These are phyloP conservation scores for Quercus phellos DNA, from an alignment of 331 rosid genomes.

Conservation along the genomic window DNA sequence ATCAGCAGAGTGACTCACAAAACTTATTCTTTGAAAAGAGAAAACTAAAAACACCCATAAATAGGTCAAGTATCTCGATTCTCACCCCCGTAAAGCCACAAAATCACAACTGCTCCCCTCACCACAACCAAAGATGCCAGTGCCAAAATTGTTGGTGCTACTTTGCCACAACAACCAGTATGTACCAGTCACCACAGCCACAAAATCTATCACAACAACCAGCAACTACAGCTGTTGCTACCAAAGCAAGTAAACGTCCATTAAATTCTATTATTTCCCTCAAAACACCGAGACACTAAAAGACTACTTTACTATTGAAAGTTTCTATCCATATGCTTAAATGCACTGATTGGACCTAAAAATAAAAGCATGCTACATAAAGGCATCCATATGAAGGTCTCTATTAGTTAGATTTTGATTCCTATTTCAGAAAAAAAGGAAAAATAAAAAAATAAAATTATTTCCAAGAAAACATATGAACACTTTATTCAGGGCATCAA, in stretches of 20 bases:
- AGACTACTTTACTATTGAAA: neutral
- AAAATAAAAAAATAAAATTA: neutral
- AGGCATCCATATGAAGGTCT: neutral
- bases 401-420: neutral
- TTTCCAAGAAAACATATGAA: neutral
- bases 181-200: neutral
- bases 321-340: neutral
- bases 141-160: too few species aligned
- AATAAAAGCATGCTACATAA: neutral
- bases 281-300: neutral
- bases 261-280: neutral
- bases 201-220: neutral
- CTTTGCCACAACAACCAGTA: neutral
- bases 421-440: neutral
- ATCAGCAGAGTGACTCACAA: neutral
- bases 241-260: neutral
- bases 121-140: too few species aligned
- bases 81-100: neutral
- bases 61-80: neutral
- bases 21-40: neutral
- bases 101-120: too few species aligned
- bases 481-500: neutral
- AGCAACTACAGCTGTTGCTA: neutral
- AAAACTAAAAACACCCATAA: neutral
- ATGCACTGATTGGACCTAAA: neutral